Base-by-base conservation (phyloP, 2,329 filamentous ascomycete species). In the Elsinoe fawcettii region DNA sequence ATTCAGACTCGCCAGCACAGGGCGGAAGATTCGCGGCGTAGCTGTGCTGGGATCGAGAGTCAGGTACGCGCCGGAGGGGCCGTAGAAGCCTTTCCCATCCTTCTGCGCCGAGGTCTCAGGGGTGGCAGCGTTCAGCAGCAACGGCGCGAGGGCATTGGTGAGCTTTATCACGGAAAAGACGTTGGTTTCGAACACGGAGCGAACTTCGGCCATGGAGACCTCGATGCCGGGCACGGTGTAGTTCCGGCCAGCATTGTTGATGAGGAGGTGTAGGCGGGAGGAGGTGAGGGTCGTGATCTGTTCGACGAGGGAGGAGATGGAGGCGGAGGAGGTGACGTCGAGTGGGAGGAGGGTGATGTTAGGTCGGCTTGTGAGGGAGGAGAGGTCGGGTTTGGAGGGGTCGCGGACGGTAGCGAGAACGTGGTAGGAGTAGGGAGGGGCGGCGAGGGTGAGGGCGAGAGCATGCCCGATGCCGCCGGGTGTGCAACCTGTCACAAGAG, bases 401-500 rank as follows among this genome's bases (percentile, higher is more conserved):
- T 78, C 72, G 63, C 81, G 75, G 11, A 80, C 80, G 2, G 80
- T 83, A 11, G 79, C 80, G 56, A 84, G 77, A 56, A 85, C 81
- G 57, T 80, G 74, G 64, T 84, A 84, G n/a, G 32, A 43, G 54
- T 56, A 56, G 2, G 54, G 54, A 1, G 54, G 54, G n/a, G 37
- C 37, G 8, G 54, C 23, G 8, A 56, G 54, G 63, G 83, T 79
- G 16, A 74, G 72, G 1, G 80, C 80, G 12, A 85, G 73, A 14
- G 77, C 76, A 63, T 84, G 76, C 25, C 82, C 82, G 60, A 84
- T 83, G 55, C 79, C 78, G 37, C 80, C 79, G 5, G 79, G 76
- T 1, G 74, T 76, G 65, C 78, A 69, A 60, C 68, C 68, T n/a
- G 68, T 70, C 41, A 71, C 66, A 16, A 71, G 64, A 16, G 70